Base-by-base conservation (phyloP, 768 basidiomycete genomes). In the Gautieria morchelliformis region DNA sequence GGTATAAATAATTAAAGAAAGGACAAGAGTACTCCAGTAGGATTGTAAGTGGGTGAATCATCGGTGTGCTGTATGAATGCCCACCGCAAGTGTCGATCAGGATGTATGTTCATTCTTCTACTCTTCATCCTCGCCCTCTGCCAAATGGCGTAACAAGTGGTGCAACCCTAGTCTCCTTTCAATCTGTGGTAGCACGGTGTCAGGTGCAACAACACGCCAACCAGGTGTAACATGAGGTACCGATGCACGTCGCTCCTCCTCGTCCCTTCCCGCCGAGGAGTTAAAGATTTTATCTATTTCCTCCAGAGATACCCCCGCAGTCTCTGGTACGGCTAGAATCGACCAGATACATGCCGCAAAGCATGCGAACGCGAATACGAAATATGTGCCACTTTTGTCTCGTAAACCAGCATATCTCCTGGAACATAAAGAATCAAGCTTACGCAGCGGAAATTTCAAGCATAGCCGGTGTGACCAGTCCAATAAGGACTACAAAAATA, bases 281-380 rank as follows among this genome's bases (percentile, higher is more conserved):
- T 73, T 74, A 63, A 90, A 89, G 11, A 89, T 69, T 7, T 69
- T 74, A 64, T 91, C 88, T 49, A 89, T 82, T 65, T 88, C 87
- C 62, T 91, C 89, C 0, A 90, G 68, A 7, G 87, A 81, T 4
- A 88, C 71, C 59, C 84, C 83, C 27, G 86, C 85, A 14, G 88
- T 91, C 70, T 91, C 88, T 2, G 87, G 89, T 0, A 91, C 82
- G 58, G 70, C 55, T 58, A 80, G 74, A 5, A 80, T 85, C 27
- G 84, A 74, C 88, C 89, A 91, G 42, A 89, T 60, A 61, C 86
- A 85, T 0, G 81, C 87, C 11, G 75, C 61, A 52, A 81, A 75
- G 65, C 86, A 89, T 3, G 87, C 82, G 12, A 71, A 66, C 0
- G 82, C 73, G 67, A 90, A 89, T 32, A 78, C 70, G 37, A 81